Evolutionary conservation across 2,329 filamentous ascomycete species (phyloP), one percentile per base, ranked within the genome.

Genomic region (Cladorrhinum sp.): DNA sequence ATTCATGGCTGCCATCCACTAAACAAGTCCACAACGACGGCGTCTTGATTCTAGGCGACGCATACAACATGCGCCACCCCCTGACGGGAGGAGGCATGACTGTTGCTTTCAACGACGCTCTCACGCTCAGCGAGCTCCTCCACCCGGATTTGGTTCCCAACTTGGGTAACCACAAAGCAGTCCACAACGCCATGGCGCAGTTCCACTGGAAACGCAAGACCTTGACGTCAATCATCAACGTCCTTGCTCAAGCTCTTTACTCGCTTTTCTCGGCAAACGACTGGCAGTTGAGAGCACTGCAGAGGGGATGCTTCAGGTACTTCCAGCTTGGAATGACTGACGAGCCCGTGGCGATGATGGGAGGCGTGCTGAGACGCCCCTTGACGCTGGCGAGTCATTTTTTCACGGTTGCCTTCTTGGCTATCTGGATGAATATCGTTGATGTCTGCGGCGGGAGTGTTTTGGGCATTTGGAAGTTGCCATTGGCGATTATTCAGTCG

Each of bases 21-120:
- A 77, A 76, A 50, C 90, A 89, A 62, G 70, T 70, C 2, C 54
- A 81, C 50, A 83, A 84, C 10, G 84, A 86, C 1, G 91, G 91
- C 3, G 77, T 96, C 62, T 82, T 96, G 54, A 80, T 99, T 36
- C 82, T 98, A 8, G 95, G 95, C 62, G 95, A 99, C 73, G 94
- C 95, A 14, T 88, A 96, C 82, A 99, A 99, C 79, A 99, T 99
- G 95, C 90, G 95, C n/a, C 95, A 99, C 76, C 95, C 95, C 1
- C 82, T 99, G 12, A 99, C 95, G 0, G 95, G 95, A 57, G 95
- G 95, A 66, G 95, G 95, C 69, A 99, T 99, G 95, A 98, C 94
- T 0, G 95, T 98, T 1, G 95, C 92, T 1, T 90, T 99, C 75
- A 96, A 94, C 77, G 95, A 99, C 72, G 93, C 91, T 1, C 83